Evolutionary conservation across 2,329 filamentous ascomycete species (phyloP).

Genomic region (Ceratocystis lukuohia): DNA sequence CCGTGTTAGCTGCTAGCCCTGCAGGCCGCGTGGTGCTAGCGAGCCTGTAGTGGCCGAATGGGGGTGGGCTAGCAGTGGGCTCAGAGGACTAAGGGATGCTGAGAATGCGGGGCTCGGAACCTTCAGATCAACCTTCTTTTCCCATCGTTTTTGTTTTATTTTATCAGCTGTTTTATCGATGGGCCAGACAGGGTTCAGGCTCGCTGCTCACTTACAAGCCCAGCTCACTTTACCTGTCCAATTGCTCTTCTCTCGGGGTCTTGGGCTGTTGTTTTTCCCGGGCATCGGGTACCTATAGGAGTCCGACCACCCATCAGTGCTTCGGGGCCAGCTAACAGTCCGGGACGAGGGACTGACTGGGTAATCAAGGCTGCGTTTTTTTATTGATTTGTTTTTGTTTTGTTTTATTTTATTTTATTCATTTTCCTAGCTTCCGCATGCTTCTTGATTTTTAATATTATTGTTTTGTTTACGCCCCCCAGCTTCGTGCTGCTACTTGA

Average conservation of each 20-base stretch:
- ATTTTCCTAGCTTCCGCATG: too few relatives aligned
- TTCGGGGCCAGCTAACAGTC: conserved; percentile 2
- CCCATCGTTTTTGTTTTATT: not conserved
- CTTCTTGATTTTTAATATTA: too few relatives aligned
- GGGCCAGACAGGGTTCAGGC: too few relatives aligned
- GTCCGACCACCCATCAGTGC: not conserved
- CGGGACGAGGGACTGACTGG: not conserved
- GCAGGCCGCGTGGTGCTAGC: too few relatives aligned
- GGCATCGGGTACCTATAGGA: not conserved
- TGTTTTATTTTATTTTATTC: not conserved
- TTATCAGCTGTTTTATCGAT: not conserved
- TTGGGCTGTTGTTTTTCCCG: not conserved
- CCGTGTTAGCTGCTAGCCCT: too few relatives aligned
- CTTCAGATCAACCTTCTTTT: not conserved
- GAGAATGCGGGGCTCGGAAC: too few relatives aligned
- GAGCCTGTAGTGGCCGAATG: too few relatives aligned
- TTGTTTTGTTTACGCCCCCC: too few relatives aligned
- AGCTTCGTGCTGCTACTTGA: too few relatives aligned
- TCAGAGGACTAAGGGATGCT: too few relatives aligned
- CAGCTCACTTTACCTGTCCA: not conserved
- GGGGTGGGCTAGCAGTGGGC: too few relatives aligned
- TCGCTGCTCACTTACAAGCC: too few relatives aligned
- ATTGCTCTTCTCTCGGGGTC: not conserved
- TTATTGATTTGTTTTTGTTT: not conserved
- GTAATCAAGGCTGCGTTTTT: not conserved